Conservation (phyloP, 2,329 filamentous ascomycete species). For the Trichophyton mentagrophytes region DNA sequence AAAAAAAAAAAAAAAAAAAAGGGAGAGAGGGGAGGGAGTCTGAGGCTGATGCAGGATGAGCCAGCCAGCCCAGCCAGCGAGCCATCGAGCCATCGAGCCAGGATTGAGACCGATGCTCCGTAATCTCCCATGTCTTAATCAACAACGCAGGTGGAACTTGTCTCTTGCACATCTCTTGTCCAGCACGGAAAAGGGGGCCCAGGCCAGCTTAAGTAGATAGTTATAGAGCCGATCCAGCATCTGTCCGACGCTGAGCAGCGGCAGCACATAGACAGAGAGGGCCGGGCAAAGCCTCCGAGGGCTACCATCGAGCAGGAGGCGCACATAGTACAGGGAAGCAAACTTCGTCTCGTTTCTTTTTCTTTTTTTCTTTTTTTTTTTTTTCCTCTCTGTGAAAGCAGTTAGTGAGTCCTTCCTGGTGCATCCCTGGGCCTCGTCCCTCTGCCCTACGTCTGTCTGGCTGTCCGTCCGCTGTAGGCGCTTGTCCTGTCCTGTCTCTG, state of each 20-base stretch:
- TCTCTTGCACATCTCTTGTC: not conserved
- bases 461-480: not conserved
- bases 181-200: not conserved
- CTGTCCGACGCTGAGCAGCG: not conserved
- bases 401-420: no score
- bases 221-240: not conserved
- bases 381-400: not conserved
- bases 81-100: no score
- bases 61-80: no score
- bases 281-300: not conserved
- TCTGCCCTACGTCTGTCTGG: not conserved
- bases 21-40: not conserved
- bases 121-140: no score
- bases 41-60: no score
- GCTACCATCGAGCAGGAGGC: not conserved
- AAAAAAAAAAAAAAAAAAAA: not conserved
- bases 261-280: not conserved
- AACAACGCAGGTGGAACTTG: no score
- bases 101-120: no score
- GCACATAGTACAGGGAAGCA: not conserved
- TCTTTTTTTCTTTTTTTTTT: no score
- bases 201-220: not conserved
- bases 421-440: no score
- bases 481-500: not conserved
- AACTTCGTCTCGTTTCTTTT: slow-evolving; percentile 2